Evolutionary conservation across 164 flowering plant species (phyloP).

Genomic region (Vitis riparia): DNA sequence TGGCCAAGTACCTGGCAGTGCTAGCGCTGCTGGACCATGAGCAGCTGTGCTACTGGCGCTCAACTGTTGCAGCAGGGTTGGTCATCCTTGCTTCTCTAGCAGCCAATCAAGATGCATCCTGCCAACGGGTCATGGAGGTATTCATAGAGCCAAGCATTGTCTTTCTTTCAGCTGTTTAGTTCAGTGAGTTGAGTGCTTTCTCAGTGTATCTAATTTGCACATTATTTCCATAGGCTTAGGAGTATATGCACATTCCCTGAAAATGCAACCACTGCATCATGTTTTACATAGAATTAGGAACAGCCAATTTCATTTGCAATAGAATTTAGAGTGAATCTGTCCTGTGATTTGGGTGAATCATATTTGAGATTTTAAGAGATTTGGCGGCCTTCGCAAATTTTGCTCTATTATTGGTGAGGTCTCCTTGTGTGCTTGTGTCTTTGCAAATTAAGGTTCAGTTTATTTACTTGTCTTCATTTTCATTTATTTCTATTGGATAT

Average conservation of each 20-base stretch:
- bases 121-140: conserved; percentile 65
- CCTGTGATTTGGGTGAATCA: too few species aligned
- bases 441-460: too few species aligned
- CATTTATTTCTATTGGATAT: too few species aligned
- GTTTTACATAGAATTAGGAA: not conserved
- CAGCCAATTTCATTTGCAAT: too few species aligned
- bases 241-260: not conserved
- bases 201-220: too few species aligned
- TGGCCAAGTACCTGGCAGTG: conserved; percentile 59
- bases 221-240: not conserved
- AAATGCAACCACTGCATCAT: not conserved
- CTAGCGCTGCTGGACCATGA: conserved; percentile 61
- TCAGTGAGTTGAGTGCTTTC: too few species aligned
- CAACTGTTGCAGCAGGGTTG: conserved; percentile 84
- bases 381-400: too few species aligned
- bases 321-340: too few species aligned
- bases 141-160: not conserved
- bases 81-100: conserved; percentile 71
- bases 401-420: too few species aligned
- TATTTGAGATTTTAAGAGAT: too few species aligned
- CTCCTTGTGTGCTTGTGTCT: too few species aligned
- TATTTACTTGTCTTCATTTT: too few species aligned
- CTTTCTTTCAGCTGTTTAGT: not conserved
- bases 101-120: conserved; percentile 42
- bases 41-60: conserved; percentile 73